A percentile compares a stretch with the other conserved stretches of the same genome.
Conservation (phyloP, 225 moss, liverwort and hornwort genomes). For the Bryum argenteum region DNA sequence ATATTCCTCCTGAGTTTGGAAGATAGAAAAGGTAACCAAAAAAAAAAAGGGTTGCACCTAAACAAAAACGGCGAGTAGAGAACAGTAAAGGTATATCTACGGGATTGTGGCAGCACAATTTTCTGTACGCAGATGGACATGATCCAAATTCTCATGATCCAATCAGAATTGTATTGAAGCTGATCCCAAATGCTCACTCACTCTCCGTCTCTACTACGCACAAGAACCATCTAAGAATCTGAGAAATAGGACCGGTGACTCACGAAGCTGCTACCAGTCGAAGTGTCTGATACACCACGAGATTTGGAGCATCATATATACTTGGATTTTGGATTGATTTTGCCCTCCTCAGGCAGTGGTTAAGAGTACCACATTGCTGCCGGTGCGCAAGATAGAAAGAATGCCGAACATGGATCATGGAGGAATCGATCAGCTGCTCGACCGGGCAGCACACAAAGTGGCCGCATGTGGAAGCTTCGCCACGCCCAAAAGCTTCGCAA, state of each 20-base stretch:
- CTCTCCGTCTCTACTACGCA: not conserved
- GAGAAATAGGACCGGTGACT: not conserved
- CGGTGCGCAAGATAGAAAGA: constrained; percentile 5
- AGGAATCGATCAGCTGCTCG: constrained; percentile 21
- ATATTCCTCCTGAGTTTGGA: constrained; percentile 30
- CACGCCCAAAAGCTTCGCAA: constrained; percentile 65
- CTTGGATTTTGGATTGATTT: constrained; percentile 1
- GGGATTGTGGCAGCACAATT: too few species aligned
- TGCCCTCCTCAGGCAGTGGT: constrained; percentile 22
- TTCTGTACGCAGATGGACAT: constrained; percentile 17
- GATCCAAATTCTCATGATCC: constrained; percentile 15
- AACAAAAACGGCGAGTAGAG: not conserved
- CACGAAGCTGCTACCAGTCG: constrained; percentile 22
- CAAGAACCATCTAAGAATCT: not conserved
- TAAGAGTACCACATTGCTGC: constrained; percentile 26
- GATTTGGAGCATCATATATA: constrained; percentile 42
- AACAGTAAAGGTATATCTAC: not conserved
- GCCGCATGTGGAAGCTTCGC: constrained; percentile 59
- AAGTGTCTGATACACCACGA: constrained; percentile 43
- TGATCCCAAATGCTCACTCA: constrained; percentile 20
- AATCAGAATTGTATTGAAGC: constrained; percentile 25
- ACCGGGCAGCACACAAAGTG: constrained; percentile 16
- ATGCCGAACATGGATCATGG: not conserved
- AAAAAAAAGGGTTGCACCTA: not conserved
- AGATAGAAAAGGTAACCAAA: not conserved